Conservation (phyloP, 257 asterid species). For the Scutellaria galericulata region DNA sequence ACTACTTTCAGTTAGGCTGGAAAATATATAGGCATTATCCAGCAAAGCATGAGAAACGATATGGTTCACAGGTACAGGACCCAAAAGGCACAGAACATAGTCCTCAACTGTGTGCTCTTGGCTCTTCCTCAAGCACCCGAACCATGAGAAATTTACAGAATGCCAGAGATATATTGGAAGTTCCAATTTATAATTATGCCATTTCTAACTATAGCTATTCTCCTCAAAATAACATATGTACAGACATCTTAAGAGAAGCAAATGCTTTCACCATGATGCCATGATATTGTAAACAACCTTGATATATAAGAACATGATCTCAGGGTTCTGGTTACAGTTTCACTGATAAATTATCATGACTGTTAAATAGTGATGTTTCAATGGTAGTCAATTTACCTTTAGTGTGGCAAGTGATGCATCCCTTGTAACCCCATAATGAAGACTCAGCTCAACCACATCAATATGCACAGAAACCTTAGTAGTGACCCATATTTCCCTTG, state of each 20-base stretch:
- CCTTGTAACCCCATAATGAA: conserved; percentile 80
- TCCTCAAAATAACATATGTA: background rate
- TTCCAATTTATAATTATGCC: background rate
- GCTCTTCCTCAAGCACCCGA: conserved; percentile 12
- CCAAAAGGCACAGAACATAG: conserved; percentile 15
- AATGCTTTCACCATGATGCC: too few relatives aligned
- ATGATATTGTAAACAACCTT: too few relatives aligned
- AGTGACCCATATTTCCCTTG: conserved; percentile 56
- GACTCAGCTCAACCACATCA: conserved; percentile 80
- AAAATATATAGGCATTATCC: background rate
- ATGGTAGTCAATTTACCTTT: conserved; percentile 58
- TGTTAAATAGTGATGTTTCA: conserved; percentile 19
- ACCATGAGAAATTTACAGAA: conserved; percentile 2
- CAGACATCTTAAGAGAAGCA: background rate
- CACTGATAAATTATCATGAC: conserved; percentile 3
- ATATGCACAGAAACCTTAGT: conserved; percentile 72
- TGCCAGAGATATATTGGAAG: background rate
- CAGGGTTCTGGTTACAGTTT: conserved; percentile 10
- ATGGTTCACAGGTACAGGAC: conserved; percentile 1
- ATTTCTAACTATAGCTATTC: background rate
- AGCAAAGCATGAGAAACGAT: conserved; percentile 27
- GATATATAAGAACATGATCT: background rate
- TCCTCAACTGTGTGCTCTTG: conserved; percentile 14
- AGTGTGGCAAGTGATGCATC: conserved; percentile 92
- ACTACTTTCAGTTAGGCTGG: conserved; percentile 2